Conservation (phyloP, 176 grass and related monocot species). For the Neostapfia colusana region DNA sequence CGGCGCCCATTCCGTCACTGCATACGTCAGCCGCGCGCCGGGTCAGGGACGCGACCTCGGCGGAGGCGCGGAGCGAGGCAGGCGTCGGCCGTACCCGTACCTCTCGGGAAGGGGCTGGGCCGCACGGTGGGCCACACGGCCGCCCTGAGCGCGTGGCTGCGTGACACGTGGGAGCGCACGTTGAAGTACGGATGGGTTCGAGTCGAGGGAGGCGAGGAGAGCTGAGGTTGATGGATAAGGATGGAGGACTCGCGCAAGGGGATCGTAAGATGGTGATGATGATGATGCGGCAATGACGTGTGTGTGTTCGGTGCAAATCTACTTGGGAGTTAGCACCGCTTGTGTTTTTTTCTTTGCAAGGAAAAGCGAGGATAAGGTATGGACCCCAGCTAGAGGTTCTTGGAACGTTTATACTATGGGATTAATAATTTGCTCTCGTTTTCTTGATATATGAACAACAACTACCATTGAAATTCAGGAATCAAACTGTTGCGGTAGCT, state of each 20-base stretch:
- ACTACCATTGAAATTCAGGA: background rate
- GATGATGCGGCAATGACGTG: background rate
- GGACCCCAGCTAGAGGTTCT: background rate
- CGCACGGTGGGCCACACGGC: background rate
- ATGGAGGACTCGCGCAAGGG: slow-evolving; percentile 14
- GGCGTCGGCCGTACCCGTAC: slow-evolving; percentile 41
- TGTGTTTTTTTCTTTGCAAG: background rate
- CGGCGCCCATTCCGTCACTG: slow-evolving; percentile 73
- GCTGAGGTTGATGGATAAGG: slow-evolving; percentile 53
- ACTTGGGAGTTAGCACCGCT: slow-evolving; percentile 14
- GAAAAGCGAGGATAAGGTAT: background rate
- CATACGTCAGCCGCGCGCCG: slow-evolving; percentile 47
- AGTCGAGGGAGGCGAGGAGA: background rate
- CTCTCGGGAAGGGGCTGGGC: slow-evolving; percentile 47
- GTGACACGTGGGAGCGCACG: slow-evolving; percentile 45
- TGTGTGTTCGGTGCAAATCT: slow-evolving; percentile 12
- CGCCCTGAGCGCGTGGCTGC: background rate
- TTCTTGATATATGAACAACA: background rate
- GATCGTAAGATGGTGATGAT: background rate
- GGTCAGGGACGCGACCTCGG: no score
- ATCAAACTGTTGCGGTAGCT: background rate
- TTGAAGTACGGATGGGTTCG: background rate
- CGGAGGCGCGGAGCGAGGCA: no score
- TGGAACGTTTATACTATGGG: background rate
- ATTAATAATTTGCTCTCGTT: background rate